Conservation (phyloP, 371 early-diverging fungal genomes). For the Blakeslea trispora region DNA sequence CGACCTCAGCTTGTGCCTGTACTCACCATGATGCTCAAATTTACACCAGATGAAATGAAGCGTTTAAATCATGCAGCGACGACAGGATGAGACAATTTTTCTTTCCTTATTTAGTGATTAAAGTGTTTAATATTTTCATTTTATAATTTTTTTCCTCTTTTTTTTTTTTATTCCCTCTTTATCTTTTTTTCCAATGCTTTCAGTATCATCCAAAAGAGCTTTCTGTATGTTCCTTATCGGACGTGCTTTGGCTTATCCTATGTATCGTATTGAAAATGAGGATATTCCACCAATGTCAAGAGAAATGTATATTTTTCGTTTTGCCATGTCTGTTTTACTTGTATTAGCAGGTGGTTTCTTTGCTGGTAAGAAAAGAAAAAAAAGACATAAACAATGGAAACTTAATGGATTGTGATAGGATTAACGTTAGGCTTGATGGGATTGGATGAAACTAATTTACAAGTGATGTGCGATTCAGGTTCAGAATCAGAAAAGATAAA, state of each 20-base stretch:
- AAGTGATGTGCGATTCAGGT: conserved; percentile 73
- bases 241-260: background rate
- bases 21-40: conserved; percentile 75
- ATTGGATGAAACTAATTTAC: conserved; percentile 66
- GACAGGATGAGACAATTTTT: conserved; percentile 4
- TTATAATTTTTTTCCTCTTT: background rate
- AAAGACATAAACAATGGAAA: no score
- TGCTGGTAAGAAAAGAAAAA: conserved; percentile 19
- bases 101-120: background rate
- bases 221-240: background rate
- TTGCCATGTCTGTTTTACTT: background rate
- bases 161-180: background rate
- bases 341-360: conserved; percentile 23
- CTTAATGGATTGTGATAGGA: no score
- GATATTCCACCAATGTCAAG: background rate
- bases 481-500: conserved; percentile 61
- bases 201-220: background rate
- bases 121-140: background rate
- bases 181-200: background rate
- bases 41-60: conserved; percentile 78
- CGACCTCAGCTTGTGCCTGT: conserved; percentile 81
- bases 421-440: conserved; percentile 87
- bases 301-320: background rate
- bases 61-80: conserved; percentile 51
- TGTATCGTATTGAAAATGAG: background rate